Conservation (phyloP, 768 basidiomycete genomes). For the Harrya chromipes region DNA sequence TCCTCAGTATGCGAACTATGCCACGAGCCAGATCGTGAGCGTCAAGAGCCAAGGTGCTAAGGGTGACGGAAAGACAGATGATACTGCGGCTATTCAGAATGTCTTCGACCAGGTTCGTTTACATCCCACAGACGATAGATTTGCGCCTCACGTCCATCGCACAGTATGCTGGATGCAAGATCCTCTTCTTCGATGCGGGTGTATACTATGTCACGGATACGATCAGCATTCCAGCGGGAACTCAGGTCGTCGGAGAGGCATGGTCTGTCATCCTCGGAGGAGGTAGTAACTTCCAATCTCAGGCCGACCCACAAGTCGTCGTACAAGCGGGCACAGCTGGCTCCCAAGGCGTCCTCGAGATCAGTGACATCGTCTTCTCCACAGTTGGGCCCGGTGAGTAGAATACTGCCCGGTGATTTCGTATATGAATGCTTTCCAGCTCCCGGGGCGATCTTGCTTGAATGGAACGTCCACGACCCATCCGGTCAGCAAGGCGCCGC, state of each 20-base stretch:
- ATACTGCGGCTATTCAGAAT: slow-evolving; percentile 61
- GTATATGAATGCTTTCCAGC: slow-evolving; percentile 18
- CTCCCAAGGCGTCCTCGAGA: slow-evolving; percentile 54
- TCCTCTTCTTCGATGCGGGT: slow-evolving; percentile 78
- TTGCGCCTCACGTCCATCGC: background rate
- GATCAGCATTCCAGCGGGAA: slow-evolving; percentile 46
- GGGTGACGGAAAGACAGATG: slow-evolving; percentile 75
- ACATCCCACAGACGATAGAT: too few relatives aligned
- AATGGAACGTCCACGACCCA: slow-evolving; percentile 62
- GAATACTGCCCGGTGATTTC: background rate
- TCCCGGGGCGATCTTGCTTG: slow-evolving; percentile 44
- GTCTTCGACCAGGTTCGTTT: slow-evolving; percentile 50
- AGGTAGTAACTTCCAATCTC: slow-evolving; percentile 42
- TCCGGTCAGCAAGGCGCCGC: slow-evolving; percentile 49
- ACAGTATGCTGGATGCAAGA: slow-evolving; percentile 68
- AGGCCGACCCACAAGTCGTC: slow-evolving; percentile 37
- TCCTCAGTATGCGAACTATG: slow-evolving; percentile 64
- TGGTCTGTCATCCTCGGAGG: slow-evolving; percentile 47
- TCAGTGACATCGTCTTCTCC: slow-evolving; percentile 60
- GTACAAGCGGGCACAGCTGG: slow-evolving; percentile 43
- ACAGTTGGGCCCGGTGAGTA: slow-evolving; percentile 46
- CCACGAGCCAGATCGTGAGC: slow-evolving; percentile 62
- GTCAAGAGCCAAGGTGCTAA: slow-evolving; percentile 67
- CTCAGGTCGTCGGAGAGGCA: slow-evolving; percentile 48
- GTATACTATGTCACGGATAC: slow-evolving; percentile 48